These are phyloP conservation scores for Talaromyces liani DNA, from an alignment of 495 filamentous ascomycete species.

Conservation along the genomic window DNA sequence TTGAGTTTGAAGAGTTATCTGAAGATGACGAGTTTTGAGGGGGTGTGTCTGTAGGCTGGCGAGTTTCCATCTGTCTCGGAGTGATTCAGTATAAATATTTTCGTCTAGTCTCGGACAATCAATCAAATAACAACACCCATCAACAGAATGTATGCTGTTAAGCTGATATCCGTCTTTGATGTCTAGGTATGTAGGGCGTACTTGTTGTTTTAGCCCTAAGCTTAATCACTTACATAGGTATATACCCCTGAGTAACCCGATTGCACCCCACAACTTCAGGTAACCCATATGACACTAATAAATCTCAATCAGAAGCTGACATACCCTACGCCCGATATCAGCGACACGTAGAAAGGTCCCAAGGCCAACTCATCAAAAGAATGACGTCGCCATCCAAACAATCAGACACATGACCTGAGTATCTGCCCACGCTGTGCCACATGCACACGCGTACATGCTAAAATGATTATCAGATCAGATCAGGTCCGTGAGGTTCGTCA, in stretches of 20 bases:
- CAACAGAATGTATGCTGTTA: neutral
- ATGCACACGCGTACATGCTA: neutral
- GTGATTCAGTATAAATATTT: neutral
- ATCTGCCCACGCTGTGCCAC: neutral
- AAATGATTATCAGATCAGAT: neutral
- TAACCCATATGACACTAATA: neutral
- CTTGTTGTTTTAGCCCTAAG: neutral
- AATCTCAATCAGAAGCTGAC: neutral
- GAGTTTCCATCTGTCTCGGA: neutral
- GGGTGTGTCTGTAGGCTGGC: slow-evolving; percentile 19
- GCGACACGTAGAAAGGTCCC: no score
- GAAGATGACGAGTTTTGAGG: slow-evolving; percentile 23
- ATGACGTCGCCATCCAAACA: neutral
- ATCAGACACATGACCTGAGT: neutral
- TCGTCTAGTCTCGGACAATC: neutral
- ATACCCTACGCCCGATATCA: neutral
- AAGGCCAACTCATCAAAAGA: neutral
- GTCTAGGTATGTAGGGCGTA: neutral
- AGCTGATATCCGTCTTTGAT: neutral
- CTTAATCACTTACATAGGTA: neutral
- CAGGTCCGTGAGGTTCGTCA: no score
- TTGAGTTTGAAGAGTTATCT: slow-evolving; percentile 26
- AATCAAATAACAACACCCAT: neutral
- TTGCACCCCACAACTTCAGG: neutral
- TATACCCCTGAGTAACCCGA: neutral